Evolutionary conservation across 139 green algal species (phyloP).

Genomic region (Astrephomene gubernaculifera): DNA sequence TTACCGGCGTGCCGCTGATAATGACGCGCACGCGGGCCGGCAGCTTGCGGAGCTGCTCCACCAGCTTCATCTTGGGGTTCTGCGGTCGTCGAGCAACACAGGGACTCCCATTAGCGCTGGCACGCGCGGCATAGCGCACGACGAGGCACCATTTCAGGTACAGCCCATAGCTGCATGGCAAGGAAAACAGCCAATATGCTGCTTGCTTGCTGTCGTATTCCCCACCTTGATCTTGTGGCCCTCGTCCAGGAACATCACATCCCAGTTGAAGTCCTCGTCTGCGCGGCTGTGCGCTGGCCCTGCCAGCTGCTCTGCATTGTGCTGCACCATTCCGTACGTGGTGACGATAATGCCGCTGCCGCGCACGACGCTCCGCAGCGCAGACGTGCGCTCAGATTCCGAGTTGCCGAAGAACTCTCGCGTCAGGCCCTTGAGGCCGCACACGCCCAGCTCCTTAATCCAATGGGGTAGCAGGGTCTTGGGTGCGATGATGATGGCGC

Average conservation of each 20-base stretch:
- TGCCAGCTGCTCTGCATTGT: conserved; percentile 78
- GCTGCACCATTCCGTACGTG: conserved; percentile 94
- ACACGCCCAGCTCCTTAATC: conserved; percentile 86
- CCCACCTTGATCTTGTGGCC: conserved; percentile 73
- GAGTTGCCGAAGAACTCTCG: conserved; percentile 40
- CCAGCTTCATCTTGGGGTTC: conserved; percentile 88
- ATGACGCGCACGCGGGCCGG: conserved; percentile 73
- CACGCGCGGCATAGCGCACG: not conserved
- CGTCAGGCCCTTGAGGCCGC: conserved; percentile 66
- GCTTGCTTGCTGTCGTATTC: too few species aligned
- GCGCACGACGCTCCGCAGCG: conserved; percentile 42
- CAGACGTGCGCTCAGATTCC: conserved; percentile 45
- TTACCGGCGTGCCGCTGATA: conserved; percentile 91
- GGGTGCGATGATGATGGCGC: conserved; percentile 86
- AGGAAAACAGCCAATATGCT: not conserved
- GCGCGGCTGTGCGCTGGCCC: not conserved
- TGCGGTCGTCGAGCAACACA: conserved; percentile 55
- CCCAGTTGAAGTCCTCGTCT: conserved; percentile 72
- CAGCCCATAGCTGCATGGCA: not conserved
- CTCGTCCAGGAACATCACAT: conserved; percentile 93
- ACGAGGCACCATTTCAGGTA: not conserved
- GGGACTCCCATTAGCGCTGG: not conserved
- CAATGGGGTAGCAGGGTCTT: conserved; percentile 92
- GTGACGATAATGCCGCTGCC: conserved; percentile 84
- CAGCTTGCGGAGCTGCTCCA: conserved; percentile 65